Conservation (phyloP, 2,329 filamentous ascomycete genomes). For the Talaromyces sp. region DNA sequence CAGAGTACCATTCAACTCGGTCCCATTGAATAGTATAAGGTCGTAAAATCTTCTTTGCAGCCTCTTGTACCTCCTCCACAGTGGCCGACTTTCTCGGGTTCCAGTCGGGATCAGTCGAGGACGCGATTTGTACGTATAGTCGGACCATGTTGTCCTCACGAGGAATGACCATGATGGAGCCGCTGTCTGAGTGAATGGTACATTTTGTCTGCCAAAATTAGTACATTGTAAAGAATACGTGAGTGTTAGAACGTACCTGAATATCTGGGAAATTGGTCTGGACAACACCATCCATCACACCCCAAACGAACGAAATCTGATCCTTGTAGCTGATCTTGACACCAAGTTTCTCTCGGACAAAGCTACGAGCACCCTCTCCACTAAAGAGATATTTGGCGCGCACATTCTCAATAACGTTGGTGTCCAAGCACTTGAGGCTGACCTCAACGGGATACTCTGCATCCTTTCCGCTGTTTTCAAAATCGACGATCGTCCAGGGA, state of each 20-base stretch:
- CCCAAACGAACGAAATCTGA: conserved; percentile 63
- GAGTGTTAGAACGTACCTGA: conserved; percentile 42
- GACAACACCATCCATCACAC: conserved; percentile 65
- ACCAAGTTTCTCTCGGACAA: conserved; percentile 60
- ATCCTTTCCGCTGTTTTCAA: conserved; percentile 59
- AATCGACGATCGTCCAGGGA: conserved; percentile 61
- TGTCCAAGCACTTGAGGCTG: conserved; percentile 71
- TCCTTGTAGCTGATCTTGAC: conserved; percentile 65
- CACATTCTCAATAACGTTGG: conserved; percentile 63
- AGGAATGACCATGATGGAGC: conserved; percentile 62
- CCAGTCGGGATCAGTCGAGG: conserved; percentile 60
- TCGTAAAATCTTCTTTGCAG: conserved; percentile 57
- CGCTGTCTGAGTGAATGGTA: conserved; percentile 63
- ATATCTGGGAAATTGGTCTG: conserved; percentile 62
- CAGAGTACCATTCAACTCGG: conserved; percentile 63
- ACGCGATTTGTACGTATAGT: conserved; percentile 57
- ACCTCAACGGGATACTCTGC: conserved; percentile 78
- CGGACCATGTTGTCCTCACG: conserved; percentile 50
- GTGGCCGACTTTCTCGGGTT: conserved; percentile 60
- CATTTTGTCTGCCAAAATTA: conserved; percentile 56
- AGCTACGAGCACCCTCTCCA: conserved; percentile 61
- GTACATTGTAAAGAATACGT: not conserved
- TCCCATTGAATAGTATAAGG: conserved; percentile 63
- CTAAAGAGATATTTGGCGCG: conserved; percentile 62
- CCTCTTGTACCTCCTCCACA: conserved; percentile 56